phyloP scores from a whole-genome alignment of 2,329 filamentous ascomycete genomes.

The Chaetomium strumarium region DNA sequence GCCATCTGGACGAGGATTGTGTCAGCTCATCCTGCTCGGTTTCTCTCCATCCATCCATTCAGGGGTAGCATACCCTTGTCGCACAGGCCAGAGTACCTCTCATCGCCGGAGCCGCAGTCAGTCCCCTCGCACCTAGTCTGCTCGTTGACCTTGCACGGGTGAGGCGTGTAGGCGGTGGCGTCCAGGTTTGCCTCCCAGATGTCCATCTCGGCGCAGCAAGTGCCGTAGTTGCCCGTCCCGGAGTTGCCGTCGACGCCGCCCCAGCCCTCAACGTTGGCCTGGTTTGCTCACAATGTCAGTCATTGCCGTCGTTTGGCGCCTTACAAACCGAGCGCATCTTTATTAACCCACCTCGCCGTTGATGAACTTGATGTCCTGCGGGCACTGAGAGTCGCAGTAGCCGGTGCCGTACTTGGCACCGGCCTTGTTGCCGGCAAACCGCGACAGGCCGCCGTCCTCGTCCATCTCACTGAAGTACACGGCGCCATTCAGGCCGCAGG shows the following conservation, averaged over 20 bases:
- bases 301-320: not conserved
- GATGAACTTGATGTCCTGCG: conserved; percentile 47
- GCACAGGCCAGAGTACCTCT: conserved; percentile 49
- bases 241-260: conserved; percentile 45
- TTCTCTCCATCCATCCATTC: not conserved
- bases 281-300: not conserved
- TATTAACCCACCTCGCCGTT: conserved; percentile 38
- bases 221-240: conserved; percentile 44
- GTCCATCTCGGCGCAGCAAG: conserved; percentile 56
- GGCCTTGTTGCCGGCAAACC: conserved; percentile 42
- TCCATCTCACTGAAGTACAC: conserved; percentile 54
- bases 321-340: not conserved
- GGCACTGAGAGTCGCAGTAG: conserved; percentile 48
- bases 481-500: conserved; percentile 60
- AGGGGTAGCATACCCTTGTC: conserved; percentile 37
- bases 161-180: conserved; percentile 52
- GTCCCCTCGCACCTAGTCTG: conserved; percentile 40
- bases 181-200: conserved; percentile 59
- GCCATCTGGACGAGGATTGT: conserved; percentile 35
- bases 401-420: conserved; percentile 53
- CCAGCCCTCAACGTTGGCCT: conserved; percentile 46
- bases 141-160: conserved; percentile 45
- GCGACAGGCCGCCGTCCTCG: conserved; percentile 45
- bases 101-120: conserved; percentile 38
- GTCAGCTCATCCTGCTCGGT: not conserved